Conservation (phyloP, 331 rosid species). For the Telfairia occidentalis region DNA sequence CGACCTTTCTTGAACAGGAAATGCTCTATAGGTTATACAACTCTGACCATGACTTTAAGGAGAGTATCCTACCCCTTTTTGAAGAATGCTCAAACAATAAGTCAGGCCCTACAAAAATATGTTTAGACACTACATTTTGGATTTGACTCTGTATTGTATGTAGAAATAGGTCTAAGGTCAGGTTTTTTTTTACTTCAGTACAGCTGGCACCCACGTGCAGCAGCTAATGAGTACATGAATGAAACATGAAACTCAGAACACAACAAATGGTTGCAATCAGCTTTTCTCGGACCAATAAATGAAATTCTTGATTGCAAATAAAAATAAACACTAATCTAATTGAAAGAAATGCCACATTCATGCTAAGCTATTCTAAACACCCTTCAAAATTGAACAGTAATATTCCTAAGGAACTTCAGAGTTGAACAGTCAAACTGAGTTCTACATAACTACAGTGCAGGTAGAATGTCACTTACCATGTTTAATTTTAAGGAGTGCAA, state of each 20-base stretch:
- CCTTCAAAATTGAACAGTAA: neutral
- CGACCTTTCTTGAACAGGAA: too few species aligned
- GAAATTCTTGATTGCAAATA: neutral
- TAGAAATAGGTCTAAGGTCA: neutral
- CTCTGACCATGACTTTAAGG: too few species aligned
- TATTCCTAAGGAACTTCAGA: neutral
- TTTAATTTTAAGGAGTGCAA: slow-evolving; percentile 68
- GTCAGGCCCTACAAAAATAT: neutral
- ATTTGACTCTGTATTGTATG: neutral
- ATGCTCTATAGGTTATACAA: too few species aligned
- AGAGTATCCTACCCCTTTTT: neutral
- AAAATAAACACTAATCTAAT: neutral
- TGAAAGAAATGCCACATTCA: neutral
- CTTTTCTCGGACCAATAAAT: neutral
- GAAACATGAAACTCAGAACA: neutral
- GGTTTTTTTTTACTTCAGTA: neutral
- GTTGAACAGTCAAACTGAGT: neutral
- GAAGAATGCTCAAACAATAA: neutral
- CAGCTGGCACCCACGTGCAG: neutral
- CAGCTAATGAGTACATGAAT: neutral
- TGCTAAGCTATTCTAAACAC: neutral
- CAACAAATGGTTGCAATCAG: neutral
- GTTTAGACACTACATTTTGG: neutral
- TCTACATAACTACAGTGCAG: neutral
- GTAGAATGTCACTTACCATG: slow-evolving; percentile 36